Evolutionary conservation across 148 eudicot species (phyloP), one percentile per base, ranked within the genome.

Genomic region (Rhododendron ovatum): DNA sequence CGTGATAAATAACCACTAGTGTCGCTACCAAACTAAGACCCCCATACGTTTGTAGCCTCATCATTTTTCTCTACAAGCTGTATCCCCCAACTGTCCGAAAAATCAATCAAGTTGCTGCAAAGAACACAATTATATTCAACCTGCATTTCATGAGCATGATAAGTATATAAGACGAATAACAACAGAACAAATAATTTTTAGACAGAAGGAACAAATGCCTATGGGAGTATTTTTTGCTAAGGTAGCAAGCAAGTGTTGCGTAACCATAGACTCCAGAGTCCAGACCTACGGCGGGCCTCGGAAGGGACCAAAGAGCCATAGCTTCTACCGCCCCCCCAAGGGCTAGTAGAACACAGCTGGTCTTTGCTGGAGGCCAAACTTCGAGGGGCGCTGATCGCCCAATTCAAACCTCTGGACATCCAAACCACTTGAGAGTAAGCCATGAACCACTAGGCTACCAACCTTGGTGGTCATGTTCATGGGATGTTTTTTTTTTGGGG

Each of bases 21-120:
- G 98, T 92, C 37, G 96, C 96, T 71, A 93, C 80, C 65, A 97
- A 71, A 89, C 99, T 97, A 74, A 97, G 50, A 33, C 93, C 93
- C 6, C 94, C 98, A 85, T 97, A 97, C 2, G 98, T 94, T 65
- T 88, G 95, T 85, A 97, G 89, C 92, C 92, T 94, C 92, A 95
- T 94, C 98, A 95, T 97, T 89, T 91, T 90, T 26, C 84, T 30
- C 53, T 67, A 26, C 55, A 14, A 82, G 48, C 82, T 76, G 78
- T 47, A 63, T 28, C 65, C 80, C 74, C 39, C 10, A 15, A 83
- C 18, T 59, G 67, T 10, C 18, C 30, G 78, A 78, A 83, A 77
- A 59, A 82, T 82, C 41, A 33, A 71, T 30, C 8, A 14, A 71
- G 76, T 30, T 13, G 7, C 76, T 4, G 8, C 9, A 71, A 33